phyloP scores from a whole-genome alignment of 208 protist species.

The Acanthamoeba polyphaga region DNA sequence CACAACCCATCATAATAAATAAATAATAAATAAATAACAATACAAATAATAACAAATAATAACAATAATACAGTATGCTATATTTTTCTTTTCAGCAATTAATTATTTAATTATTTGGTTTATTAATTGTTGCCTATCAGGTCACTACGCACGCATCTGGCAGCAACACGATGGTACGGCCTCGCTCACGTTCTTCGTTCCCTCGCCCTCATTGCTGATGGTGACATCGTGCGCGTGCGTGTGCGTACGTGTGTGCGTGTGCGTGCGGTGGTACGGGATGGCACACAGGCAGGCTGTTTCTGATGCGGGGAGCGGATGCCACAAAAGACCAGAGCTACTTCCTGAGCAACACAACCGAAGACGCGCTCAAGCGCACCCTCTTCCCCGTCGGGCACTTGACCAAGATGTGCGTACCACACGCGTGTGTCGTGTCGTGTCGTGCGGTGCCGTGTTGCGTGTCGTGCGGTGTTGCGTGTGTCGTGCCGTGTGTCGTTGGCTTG shows the following conservation, averaged over 20 bases:
- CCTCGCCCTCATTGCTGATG: background rate
- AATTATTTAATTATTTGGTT: too few species aligned
- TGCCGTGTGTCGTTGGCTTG: background rate
- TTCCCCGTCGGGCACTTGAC: slow-evolving; percentile 86
- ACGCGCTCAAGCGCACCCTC: slow-evolving; percentile 72
- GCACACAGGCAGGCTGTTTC: background rate
- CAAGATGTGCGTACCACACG: slow-evolving; percentile 77
- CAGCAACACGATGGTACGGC: background rate
- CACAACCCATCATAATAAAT: too few species aligned
- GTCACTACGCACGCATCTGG: slow-evolving; percentile 66
- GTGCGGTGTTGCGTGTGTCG: background rate
- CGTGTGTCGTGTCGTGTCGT: background rate
- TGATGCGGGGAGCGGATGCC: slow-evolving; percentile 74
- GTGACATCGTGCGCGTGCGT: background rate
- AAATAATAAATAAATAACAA: too few species aligned
- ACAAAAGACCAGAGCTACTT: slow-evolving; percentile 91
- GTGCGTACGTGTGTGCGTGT: background rate
- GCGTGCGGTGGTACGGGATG: background rate
- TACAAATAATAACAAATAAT: too few species aligned
- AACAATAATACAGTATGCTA: too few species aligned
- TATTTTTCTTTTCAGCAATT: too few species aligned
- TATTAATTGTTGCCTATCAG: background rate
- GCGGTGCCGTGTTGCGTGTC: too few species aligned
- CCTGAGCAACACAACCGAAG: slow-evolving; percentile 76
- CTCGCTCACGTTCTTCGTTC: background rate